Conservation (phyloP, 208 protist genomes). For the Trypanosoma cruzi region DNA sequence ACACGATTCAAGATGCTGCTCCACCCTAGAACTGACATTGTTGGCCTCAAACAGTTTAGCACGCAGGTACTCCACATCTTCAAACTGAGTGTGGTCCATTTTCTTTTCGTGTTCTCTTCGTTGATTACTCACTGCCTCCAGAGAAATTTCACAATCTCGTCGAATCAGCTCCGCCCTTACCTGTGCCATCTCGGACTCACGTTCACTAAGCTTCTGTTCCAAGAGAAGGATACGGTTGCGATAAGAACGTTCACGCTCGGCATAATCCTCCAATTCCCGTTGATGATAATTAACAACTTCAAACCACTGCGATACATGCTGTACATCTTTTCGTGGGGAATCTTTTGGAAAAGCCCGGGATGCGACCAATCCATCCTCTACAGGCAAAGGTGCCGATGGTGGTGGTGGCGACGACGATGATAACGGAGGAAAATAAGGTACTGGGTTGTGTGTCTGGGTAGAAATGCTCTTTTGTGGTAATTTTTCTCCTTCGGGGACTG, state of each 20-base stretch:
- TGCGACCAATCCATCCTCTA: neutral
- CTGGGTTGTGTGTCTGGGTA: neutral
- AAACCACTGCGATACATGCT: conserved; percentile 21
- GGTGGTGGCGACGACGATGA: neutral
- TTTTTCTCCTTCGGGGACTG: neutral
- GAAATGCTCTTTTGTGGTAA: neutral
- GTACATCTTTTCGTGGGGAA: neutral
- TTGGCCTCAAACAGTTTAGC: conserved; percentile 24
- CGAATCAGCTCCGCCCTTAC: conserved; percentile 3
- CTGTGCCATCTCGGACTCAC: conserved; percentile 26
- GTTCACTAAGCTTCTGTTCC: conserved; percentile 35
- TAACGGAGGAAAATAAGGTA: neutral
- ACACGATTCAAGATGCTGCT: conserved; percentile 35
- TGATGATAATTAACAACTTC: conserved; percentile 44
- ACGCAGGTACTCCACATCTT: conserved; percentile 22
- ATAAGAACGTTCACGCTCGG: conserved; percentile 50
- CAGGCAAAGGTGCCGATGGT: neutral
- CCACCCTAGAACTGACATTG: conserved; percentile 24
- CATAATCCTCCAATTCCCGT: conserved; percentile 48
- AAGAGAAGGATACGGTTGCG: conserved; percentile 56
- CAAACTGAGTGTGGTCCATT: neutral
- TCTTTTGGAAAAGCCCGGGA: neutral
- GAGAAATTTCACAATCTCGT: conserved; percentile 16
- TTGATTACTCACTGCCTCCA: conserved; percentile 14
- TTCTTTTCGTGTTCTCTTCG: conserved; percentile 8